phyloP scores from a whole-genome alignment of 73 alveolate species.

The Paraurostyla sp. region DNA sequence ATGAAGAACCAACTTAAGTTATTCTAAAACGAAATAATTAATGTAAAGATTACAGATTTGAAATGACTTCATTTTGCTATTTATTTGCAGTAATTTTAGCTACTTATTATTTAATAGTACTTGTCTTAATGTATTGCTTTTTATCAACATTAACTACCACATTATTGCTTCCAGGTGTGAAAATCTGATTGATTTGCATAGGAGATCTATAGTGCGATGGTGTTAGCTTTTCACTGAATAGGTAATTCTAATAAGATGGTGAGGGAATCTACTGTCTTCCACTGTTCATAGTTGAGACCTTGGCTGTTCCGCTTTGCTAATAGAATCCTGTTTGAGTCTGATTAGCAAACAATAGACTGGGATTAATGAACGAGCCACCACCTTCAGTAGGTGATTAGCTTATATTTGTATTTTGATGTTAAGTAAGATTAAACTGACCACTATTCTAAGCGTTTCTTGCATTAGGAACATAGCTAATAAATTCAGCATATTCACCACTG shows the following conservation, averaged over 20 bases:
- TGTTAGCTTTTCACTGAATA: slow-evolving; percentile 27
- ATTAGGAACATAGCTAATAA: not conserved
- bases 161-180: slow-evolving; percentile 40
- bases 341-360: not conserved
- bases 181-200: not conserved
- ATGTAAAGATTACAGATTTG: not conserved
- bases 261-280: slow-evolving; percentile 41
- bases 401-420: not conserved
- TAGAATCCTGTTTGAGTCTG: slow-evolving; percentile 10
- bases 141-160: not conserved
- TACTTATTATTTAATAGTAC: not conserved
- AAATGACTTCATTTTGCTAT: not conserved
- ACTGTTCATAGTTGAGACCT: not conserved
- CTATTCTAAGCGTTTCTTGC: not conserved
- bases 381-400: not conserved
- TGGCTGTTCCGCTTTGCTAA: not conserved
- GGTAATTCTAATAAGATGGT: slow-evolving; percentile 35
- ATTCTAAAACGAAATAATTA: not conserved
- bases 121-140: slow-evolving; percentile 16
- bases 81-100: not conserved
- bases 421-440: not conserved
- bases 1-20: slow-evolving; percentile 26
- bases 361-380: not conserved
- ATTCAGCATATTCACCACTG: not conserved
- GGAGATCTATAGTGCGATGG: slow-evolving; percentile 49